A percentile compares a stretch with the other conserved stretches of the same genome.
These are phyloP conservation scores for Hymenochaete sp. DNA, from an alignment of 1,284 basidiomycete species.

Conservation along the genomic window DNA sequence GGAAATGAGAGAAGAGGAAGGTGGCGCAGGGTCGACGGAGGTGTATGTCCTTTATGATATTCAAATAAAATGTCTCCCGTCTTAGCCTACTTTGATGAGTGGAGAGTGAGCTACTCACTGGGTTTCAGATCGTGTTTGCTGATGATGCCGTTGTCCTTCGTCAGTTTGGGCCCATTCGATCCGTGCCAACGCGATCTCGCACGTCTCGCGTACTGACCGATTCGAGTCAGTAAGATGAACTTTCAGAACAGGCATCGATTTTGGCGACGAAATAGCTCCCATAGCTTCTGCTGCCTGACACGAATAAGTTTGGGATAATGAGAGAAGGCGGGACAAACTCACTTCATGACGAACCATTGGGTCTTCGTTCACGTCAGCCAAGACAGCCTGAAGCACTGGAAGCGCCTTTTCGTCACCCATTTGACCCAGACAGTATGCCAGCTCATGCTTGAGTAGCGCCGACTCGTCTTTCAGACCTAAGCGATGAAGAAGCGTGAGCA, in stretches of 20 bases:
- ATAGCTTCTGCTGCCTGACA: conserved; percentile 91
- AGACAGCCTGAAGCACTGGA: conserved; percentile 69
- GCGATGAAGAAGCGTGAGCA: conserved; percentile 1
- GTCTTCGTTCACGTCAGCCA: conserved; percentile 68
- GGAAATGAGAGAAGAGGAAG: conserved; percentile 46
- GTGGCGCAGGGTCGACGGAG: conserved; percentile 94
- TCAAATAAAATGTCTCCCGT: not conserved
- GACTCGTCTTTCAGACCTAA: conserved; percentile 82
- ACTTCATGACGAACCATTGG: conserved; percentile 99
- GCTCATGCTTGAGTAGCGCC: conserved; percentile 91
- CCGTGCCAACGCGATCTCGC: conserved; percentile 93
- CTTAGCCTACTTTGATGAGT: not conserved
- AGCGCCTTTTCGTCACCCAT: conserved; percentile 72
- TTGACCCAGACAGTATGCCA: conserved; percentile 96
- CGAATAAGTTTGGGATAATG: conserved; percentile 2
- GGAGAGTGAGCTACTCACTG: conserved; percentile 19
- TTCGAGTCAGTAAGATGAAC: conserved; percentile 71
- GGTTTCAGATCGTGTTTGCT: conserved; percentile 25
- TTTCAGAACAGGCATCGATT: conserved; percentile 64
- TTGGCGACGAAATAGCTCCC: conserved; percentile 78
- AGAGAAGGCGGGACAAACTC: conserved; percentile 20
- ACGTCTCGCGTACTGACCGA: conserved; percentile 88
- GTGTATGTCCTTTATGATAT: conserved; percentile 53
- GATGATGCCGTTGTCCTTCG: conserved; percentile 47
- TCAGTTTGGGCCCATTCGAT: conserved; percentile 88